These are phyloP conservation scores for Cladosporium colombiae DNA, from an alignment of 2,329 filamentous ascomycete genomes.

Conservation along the genomic window DNA sequence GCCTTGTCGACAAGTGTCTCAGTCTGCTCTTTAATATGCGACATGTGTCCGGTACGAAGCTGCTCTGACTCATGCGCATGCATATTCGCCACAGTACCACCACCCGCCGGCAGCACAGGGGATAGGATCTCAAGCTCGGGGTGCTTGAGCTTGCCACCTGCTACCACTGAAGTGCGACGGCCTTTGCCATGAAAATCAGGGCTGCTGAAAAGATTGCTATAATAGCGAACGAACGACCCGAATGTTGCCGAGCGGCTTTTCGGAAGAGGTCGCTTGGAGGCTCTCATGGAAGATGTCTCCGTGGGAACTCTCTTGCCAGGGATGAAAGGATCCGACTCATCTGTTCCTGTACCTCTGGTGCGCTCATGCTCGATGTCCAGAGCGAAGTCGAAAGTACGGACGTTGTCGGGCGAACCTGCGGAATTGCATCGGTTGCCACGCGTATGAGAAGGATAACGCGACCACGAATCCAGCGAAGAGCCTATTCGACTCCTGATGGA, in stretches of 20 bases:
- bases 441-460: constrained; percentile 49
- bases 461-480: constrained; percentile 43
- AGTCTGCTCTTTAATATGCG: constrained; percentile 26
- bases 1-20: constrained; percentile 21
- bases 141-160: constrained; percentile 45
- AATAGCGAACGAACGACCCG: constrained; percentile 46
- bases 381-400: constrained; percentile 47
- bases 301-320: constrained; percentile 7
- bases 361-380: constrained; percentile 16
- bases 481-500: constrained; percentile 23
- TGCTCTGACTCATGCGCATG: constrained; percentile 21
- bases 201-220: constrained; percentile 46
- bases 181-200: constrained; percentile 45
- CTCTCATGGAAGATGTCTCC: constrained; percentile 7
- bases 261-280: constrained; percentile 26
- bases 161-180: constrained; percentile 46
- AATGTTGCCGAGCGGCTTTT: constrained; percentile 45
- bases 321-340: background rate
- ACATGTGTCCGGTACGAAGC: constrained; percentile 3
- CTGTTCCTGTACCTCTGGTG: background rate
- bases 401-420: constrained; percentile 41
- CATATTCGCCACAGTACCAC: background rate
- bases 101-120: constrained; percentile 20
- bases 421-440: constrained; percentile 43
- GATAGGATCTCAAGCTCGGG: constrained; percentile 52